These are phyloP conservation scores for Mucor plumbeus DNA, from an alignment of 371 early-diverging fungal genomes.

Conservation along the genomic window DNA sequence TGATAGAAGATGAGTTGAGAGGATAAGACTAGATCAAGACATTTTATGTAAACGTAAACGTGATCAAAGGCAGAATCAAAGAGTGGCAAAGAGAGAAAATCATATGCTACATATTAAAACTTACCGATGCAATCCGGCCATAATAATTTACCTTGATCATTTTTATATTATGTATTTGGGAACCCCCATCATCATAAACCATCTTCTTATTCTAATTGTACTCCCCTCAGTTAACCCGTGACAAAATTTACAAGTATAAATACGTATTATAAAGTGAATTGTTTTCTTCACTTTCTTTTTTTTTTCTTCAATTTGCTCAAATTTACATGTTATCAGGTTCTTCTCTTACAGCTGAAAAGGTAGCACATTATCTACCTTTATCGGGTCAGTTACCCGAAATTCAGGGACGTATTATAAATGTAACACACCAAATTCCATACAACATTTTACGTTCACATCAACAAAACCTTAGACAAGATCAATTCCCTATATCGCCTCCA, in stretches of 20 bases:
- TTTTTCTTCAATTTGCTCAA: neutral
- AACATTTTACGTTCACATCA: slow-evolving; percentile 43
- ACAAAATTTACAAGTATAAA: slow-evolving; percentile 3
- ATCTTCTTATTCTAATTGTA: slow-evolving; percentile 3
- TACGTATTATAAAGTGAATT: neutral
- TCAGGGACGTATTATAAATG: slow-evolving; percentile 61
- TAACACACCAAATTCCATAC: slow-evolving; percentile 69
- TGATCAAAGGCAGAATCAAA: neutral
- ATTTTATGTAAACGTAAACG: neutral
- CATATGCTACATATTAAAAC: neutral
- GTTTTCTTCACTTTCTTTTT: neutral
- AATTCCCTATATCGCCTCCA: neutral
- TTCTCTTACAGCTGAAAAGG: slow-evolving; percentile 47
- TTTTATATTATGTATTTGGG: neutral
- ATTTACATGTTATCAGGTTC: neutral
- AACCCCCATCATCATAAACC: neutral
- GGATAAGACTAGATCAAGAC: neutral
- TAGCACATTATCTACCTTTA: slow-evolving; percentile 48
- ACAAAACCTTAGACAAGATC: slow-evolving; percentile 6
- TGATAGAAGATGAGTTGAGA: neutral
- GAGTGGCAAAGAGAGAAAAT: neutral
- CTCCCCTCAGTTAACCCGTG: slow-evolving; percentile 2
- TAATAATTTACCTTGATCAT: neutral
- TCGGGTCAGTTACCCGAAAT: slow-evolving; percentile 43
- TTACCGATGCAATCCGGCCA: neutral